These are phyloP conservation scores for Purshia tridentata DNA, from an alignment of 306 rosid species.

Conservation along the genomic window DNA sequence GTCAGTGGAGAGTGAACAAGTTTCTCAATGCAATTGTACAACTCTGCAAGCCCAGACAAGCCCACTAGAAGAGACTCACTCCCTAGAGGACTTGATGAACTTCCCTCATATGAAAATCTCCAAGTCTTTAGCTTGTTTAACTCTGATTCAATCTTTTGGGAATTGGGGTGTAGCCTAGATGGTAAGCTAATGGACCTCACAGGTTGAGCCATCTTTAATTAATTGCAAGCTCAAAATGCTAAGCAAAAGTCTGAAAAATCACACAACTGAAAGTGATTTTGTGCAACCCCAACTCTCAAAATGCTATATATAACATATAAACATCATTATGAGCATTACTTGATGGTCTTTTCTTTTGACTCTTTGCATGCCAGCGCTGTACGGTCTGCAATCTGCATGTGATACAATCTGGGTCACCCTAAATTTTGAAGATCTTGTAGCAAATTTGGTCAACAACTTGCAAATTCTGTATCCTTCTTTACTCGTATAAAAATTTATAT, in stretches of 20 bases:
- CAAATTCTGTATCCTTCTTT: conserved; percentile 13
- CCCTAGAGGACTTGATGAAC: conserved; percentile 19
- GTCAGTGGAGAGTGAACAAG: conserved; percentile 48
- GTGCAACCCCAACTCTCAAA: not conserved
- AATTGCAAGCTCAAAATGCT: conserved; percentile 6
- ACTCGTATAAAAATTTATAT: not conserved
- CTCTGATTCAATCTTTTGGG: conserved; percentile 48
- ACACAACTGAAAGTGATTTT: not conserved
- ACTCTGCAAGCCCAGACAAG: conserved; percentile 52
- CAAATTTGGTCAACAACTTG: conserved; percentile 30
- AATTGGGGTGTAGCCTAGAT: conserved; percentile 51
- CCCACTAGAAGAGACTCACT: conserved; percentile 44
- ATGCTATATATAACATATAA: conserved; percentile 10
- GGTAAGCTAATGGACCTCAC: conserved; percentile 81
- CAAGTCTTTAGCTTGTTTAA: conserved; percentile 43
- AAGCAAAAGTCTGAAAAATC: conserved; percentile 4
- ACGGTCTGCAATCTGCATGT: conserved; percentile 12
- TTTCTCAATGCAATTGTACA: conserved; percentile 60
- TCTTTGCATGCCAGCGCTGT: conserved; percentile 7
- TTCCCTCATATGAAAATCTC: conserved; percentile 27
- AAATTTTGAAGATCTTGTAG: conserved; percentile 26
- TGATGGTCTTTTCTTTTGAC: too few species aligned
- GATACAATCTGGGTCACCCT: conserved; percentile 18
- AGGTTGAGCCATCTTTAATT: conserved; percentile 42
- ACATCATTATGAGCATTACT: not conserved